A percentile compares a stretch with the other conserved stretches of the same genome.
Conservation (phyloP, 2,329 filamentous ascomycete species). For the Aspergillus brasiliensis region DNA sequence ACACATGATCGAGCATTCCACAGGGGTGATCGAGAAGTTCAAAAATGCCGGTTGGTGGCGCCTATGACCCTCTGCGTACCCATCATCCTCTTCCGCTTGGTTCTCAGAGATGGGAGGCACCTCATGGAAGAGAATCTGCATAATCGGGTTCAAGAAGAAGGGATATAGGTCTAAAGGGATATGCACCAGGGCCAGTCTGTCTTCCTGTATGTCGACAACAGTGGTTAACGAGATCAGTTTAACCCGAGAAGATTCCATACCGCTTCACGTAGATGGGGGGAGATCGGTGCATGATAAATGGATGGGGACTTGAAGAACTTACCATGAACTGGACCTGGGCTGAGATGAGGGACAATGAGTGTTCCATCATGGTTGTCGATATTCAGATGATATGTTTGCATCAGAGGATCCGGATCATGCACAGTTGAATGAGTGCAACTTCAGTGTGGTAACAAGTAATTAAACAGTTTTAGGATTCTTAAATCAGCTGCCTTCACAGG, state of each 20-base stretch:
- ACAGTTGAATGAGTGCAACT: not conserved
- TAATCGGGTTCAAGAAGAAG: slow-evolving; percentile 79
- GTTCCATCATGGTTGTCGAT: slow-evolving; percentile 26
- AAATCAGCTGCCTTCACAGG: not conserved
- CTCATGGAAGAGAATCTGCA: slow-evolving; percentile 76
- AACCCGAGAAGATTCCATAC: slow-evolving; percentile 3
- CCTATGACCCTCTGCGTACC: slow-evolving; percentile 33
- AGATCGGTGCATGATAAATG: not conserved
- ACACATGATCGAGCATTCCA: slow-evolving; percentile 92
- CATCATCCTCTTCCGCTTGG: slow-evolving; percentile 42
- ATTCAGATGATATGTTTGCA: not conserved
- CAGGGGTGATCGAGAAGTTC: slow-evolving; percentile 88
- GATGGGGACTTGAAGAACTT: slow-evolving; percentile 11
- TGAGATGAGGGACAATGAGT: slow-evolving; percentile 32
- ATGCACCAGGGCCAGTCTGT: slow-evolving; percentile 83
- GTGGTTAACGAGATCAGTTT: slow-evolving; percentile 22
- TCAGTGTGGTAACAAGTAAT: not conserved
- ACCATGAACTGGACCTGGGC: slow-evolving; percentile 38
- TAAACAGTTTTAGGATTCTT: not conserved
- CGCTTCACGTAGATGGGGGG: not conserved
- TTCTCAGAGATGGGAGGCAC: slow-evolving; percentile 41
- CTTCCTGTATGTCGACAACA: slow-evolving; percentile 62
- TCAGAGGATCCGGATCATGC: not conserved
- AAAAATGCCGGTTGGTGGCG: slow-evolving; percentile 74
- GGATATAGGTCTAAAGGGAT: slow-evolving; percentile 79